Base-by-base conservation (phyloP, 306 rosid genomes). In the Ochetophila trinervis region DNA sequence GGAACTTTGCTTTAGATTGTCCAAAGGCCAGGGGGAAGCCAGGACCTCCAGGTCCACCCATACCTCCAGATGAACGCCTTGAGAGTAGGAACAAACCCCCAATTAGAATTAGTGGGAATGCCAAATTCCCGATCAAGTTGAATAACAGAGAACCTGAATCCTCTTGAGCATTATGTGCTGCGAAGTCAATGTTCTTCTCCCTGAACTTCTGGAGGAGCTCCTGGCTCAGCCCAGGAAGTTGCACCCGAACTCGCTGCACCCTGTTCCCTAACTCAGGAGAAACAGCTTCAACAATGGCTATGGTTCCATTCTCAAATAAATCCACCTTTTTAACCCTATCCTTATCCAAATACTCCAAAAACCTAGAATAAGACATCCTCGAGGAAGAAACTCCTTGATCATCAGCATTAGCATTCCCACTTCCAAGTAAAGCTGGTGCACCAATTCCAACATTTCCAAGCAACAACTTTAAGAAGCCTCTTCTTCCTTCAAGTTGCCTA, bases 91-190 rank as follows among this genome's bases (percentile, higher is more conserved):
- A 93, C 77, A 93, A 74, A 5, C 97, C 99, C 58, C 99, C 99
- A 55, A 93, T 84, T 75, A 93, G 74, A 67, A 93, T 79, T 53
- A 93, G 67, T 67, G 99, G 99, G 80, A 93, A 80, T 75, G 99
- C 99, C 61, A 93, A 72, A 79, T 93, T 87, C 65, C 99, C 99
- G 51, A 93, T 87, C 78, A 93, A 80, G 76, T 93, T 86, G 73
- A 85, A 85, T 65, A 93, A 77, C 19, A 88, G 70, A 72, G 87
- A 82, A 65, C 96, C 99, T 7, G 97, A 86, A 71, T 93, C 99
- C 73, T 93, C 98, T 84, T 93, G 97, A 42, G 86, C 96, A 84
- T 93, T 93, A 77, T 93, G 99, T 61, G 99, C 99, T 20, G 97
- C 97, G 81, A 93, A 93, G 76, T 93, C 96, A 63, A 90, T 87